Evolutionary conservation across 177 flowering plant species (phyloP).

Genomic region (Telopea speciosissima): DNA sequence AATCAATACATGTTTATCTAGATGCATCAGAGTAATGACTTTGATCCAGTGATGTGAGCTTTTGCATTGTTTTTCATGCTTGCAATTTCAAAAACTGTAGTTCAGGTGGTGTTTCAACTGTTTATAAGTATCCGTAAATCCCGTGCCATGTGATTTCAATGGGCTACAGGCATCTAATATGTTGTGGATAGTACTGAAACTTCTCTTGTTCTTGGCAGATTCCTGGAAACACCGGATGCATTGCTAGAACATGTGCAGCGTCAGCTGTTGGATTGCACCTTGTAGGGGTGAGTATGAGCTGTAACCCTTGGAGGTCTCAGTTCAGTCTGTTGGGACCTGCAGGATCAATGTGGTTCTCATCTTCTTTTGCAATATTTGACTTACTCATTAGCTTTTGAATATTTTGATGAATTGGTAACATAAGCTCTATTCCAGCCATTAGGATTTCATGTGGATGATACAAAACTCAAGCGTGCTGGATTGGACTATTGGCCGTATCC

Average conservation of each 20-base stretch:
- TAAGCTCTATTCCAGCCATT: slow-evolving; percentile 53
- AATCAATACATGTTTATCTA: neutral
- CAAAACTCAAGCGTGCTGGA: slow-evolving; percentile 94
- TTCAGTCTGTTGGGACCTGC: neutral
- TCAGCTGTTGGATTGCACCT: slow-evolving; percentile 87
- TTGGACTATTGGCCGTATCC: slow-evolving; percentile 98
- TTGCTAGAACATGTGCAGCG: slow-evolving; percentile 98
- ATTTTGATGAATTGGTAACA: neutral
- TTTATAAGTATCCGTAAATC: neutral
- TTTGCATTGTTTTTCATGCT: neutral
- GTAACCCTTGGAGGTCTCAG: neutral
- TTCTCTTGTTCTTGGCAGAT: slow-evolving; percentile 61
- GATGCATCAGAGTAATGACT: neutral
- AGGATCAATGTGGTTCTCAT: neutral
- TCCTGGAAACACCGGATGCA: slow-evolving; percentile 94
- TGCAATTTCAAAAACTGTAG: neutral
- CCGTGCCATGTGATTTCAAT: no score
- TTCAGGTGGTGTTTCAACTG: neutral
- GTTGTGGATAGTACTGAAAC: slow-evolving; percentile 30
- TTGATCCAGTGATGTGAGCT: neutral
- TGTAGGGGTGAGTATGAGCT: slow-evolving; percentile 48
- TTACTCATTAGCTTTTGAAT: neutral
- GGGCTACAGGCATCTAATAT: slow-evolving; percentile 23
- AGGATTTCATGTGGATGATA: slow-evolving; percentile 81
- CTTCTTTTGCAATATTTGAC: neutral